A percentile compares a stretch with the other conserved stretches of the same genome.
Evolutionary conservation across 345 rosid genomes (phyloP).

Genomic region (Salix suchowensis): DNA sequence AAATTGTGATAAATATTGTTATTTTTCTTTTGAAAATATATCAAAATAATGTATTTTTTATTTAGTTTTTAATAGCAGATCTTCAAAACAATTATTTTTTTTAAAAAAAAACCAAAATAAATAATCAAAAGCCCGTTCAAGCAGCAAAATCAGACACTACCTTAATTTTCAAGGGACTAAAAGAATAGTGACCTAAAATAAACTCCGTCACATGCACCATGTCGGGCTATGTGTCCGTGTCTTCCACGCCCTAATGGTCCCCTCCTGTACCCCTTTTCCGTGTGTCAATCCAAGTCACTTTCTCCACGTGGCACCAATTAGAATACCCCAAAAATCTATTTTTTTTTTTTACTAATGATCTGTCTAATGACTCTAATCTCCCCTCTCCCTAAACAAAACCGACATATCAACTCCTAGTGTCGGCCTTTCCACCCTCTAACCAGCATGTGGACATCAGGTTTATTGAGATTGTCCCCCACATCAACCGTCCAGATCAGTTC

Average conservation of each 20-base stretch:
- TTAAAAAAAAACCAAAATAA: too few relatives aligned
- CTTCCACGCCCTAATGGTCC: constrained; percentile 10
- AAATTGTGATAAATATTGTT: too few relatives aligned
- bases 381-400: constrained; percentile 1
- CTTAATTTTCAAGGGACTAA: too few relatives aligned
- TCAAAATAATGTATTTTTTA: too few relatives aligned
- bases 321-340: not conserved
- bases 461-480: constrained; percentile 20
- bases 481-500: constrained; percentile 13
- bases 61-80: too few relatives aligned
- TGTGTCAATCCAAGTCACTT: constrained; percentile 6
- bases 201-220: constrained; percentile 20
- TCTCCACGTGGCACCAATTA: constrained; percentile 1
- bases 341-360: too few relatives aligned
- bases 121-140: too few relatives aligned
- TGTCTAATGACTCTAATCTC: not conserved
- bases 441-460: constrained; percentile 17
- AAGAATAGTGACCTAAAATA: not conserved
- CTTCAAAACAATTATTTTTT: too few relatives aligned
- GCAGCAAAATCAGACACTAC: too few relatives aligned
- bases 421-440: constrained; percentile 26
- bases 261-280: not conserved
- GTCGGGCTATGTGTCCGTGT: constrained; percentile 19
- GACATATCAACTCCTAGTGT: constrained; percentile 33
- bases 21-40: too few relatives aligned